These are phyloP conservation scores for Cairneyella variabilis DNA, from an alignment of 495 filamentous ascomycete genomes.

Conservation along the genomic window DNA sequence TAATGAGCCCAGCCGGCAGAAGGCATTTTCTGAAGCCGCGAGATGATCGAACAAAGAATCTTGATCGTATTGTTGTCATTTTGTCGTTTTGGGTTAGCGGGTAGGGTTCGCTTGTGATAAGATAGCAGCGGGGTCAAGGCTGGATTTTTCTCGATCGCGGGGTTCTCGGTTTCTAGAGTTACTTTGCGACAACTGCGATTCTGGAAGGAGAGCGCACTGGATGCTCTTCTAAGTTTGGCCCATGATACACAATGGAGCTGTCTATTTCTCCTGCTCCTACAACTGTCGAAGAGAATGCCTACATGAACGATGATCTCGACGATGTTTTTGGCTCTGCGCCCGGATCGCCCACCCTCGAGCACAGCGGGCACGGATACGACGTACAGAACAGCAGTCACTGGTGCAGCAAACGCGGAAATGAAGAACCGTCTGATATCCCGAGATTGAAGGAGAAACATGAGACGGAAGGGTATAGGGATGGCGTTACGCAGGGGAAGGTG, in stretches of 20 bases:
- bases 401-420: too few species aligned
- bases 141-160: background rate
- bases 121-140: background rate
- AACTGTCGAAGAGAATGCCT: background rate
- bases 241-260: background rate
- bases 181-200: background rate
- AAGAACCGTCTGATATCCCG: constrained; percentile 66
- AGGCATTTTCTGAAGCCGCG: background rate
- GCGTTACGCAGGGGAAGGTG: constrained; percentile 68
- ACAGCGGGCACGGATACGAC: background rate
- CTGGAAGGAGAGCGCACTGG: background rate
- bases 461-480: constrained; percentile 88
- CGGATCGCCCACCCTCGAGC: constrained; percentile 9
- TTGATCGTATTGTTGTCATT: too few species aligned
- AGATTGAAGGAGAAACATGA: constrained; percentile 68
- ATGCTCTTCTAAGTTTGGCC: background rate
- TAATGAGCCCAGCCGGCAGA: background rate
- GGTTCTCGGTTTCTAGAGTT: background rate
- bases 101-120: background rate
- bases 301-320: constrained; percentile 20
- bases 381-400: too few species aligned
- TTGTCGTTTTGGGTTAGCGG: background rate
- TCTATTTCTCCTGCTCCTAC: background rate
- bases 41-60: too few species aligned
- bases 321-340: constrained; percentile 28